These are phyloP conservation scores for Trichocomaceae sp. DNA, from an alignment of 2,329 filamentous ascomycete genomes.

Conservation along the genomic window DNA sequence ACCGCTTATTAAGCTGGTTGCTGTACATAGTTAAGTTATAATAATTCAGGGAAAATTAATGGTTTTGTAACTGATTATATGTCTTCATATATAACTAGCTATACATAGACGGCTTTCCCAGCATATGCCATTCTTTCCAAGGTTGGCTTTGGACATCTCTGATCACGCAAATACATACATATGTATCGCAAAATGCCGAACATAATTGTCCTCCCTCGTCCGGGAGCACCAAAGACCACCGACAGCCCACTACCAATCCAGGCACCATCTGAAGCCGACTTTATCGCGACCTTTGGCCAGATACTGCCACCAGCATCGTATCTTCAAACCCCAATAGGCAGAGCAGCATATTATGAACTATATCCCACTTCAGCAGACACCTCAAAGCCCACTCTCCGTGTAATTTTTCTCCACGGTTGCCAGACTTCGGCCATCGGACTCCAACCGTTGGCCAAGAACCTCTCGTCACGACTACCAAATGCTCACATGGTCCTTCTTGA, in stretches of 20 bases:
- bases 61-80: no score
- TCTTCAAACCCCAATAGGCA: constrained; percentile 13
- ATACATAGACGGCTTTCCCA: no score
- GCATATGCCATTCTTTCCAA: no score
- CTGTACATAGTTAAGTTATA: no score
- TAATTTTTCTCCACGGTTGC: constrained; percentile 5
- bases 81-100: no score
- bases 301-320: constrained; percentile 17
- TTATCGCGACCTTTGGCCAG: constrained; percentile 19
- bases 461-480: constrained; percentile 31
- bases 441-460: constrained; percentile 12
- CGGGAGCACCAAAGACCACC: background rate
- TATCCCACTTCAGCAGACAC: background rate
- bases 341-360: constrained; percentile 6
- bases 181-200: constrained; percentile 3
- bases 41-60: background rate
- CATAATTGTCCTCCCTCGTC: constrained; percentile 3
- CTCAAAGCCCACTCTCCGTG: background rate
- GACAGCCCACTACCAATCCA: constrained; percentile 11
- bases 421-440: constrained; percentile 5
- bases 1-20: no score
- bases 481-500: constrained; percentile 43
- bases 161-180: background rate
- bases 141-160: no score
- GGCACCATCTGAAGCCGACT: constrained; percentile 21